Conservation (phyloP, 2,329 filamentous ascomycete genomes). For the Fusarium scirpi region DNA sequence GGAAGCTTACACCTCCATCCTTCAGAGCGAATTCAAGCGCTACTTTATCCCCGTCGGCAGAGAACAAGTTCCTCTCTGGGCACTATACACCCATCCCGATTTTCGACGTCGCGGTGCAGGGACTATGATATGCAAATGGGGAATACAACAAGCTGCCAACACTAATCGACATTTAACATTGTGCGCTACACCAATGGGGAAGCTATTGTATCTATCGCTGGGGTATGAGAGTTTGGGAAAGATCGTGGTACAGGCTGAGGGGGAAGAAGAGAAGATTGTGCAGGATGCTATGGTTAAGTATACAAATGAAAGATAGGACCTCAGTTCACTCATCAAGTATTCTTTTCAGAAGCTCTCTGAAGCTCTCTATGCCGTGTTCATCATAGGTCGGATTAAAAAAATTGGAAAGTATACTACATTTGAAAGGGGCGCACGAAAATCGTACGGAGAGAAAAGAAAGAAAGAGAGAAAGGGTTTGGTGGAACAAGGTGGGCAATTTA, state of each 20-base stretch:
- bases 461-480: neutral
- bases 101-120: neutral
- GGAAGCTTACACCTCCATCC: neutral
- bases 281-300: conserved; percentile 6
- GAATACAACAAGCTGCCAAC: neutral
- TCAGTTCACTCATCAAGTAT: neutral
- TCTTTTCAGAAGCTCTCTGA: neutral
- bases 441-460: neutral
- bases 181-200: neutral
- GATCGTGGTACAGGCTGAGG: conserved; percentile 3
- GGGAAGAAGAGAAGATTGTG: conserved; percentile 7
- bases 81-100: neutral
- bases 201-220: neutral
- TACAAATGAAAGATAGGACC: neutral
- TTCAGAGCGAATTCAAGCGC: neutral
- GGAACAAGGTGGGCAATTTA: neutral
- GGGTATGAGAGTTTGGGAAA: neutral
- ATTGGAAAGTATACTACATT: neutral
- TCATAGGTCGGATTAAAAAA: neutral
- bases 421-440: neutral
- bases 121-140: conserved; percentile 16
- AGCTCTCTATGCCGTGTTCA: neutral
- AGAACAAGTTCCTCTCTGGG: neutral
- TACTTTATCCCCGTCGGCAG: neutral
- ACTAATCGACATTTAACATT: neutral